Evolutionary conservation across 2,329 filamentous ascomycete genomes (phyloP), one percentile per base, ranked within the genome.

Genomic region (Ploettnerulaceae sp.): DNA sequence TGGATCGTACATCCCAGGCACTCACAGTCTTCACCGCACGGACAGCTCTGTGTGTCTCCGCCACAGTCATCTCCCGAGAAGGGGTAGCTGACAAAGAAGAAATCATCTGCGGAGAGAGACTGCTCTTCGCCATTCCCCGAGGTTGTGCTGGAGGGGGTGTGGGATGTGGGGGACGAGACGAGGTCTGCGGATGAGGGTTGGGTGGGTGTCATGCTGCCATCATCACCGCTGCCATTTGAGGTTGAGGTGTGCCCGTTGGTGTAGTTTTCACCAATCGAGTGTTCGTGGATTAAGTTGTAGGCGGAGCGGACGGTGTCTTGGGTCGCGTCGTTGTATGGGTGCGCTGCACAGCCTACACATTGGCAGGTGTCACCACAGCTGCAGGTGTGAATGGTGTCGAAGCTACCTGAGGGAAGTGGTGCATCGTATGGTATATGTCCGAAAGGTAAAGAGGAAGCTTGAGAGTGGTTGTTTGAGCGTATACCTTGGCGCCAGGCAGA

Each of bases 241-340:
- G 32, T n/a, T 2, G 39, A 8, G n/a, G 21, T 20, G 14, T 51
- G 46, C 7, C 40, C 35, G 14, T 59, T 55, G 14, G 36, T 49
- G 38, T 56, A 56, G 5, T 46, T 17, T 6, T 60, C 57, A 15
- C 46, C 45, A 4, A 45, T 15, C 5, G 40, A 28, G 17, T 47
- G 47, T 15, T 57, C 59, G 6, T 48, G 48, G 17, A 57, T 45
- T 55, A 61, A 3, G 43, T 53, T 45, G 51, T 69, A 55, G 59
- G 73, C 73, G 5, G 73, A 74, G 41, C 72, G 68, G 3, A 81
- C 69, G 48, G 73, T 69, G 36, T 72, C 66, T 68, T 70, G 74
- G 40, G 77, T 85, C 17, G 80, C 76, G 6, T 77, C 71, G 55
- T 86, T 86, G 58, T 81, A 83, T 9, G 82, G 80, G 61, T 86